Evolutionary conservation across 140 eudicot genomes (phyloP).

Genomic region (Bidens hawaiensis): DNA sequence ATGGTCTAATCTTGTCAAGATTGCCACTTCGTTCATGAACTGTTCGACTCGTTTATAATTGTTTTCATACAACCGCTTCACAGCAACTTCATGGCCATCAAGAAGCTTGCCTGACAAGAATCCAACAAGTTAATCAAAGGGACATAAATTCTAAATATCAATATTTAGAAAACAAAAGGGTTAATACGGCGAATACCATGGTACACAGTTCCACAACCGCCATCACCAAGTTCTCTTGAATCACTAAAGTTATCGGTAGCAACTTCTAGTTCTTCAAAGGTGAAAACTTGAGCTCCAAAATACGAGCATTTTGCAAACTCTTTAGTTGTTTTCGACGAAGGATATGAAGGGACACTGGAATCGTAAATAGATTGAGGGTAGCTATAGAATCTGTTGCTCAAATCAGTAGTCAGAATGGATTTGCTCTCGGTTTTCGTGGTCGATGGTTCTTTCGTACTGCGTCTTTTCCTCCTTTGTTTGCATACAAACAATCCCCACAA

Average conservation of each 20-base stretch:
- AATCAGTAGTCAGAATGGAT: constrained; percentile 27
- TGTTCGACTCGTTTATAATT: constrained; percentile 77
- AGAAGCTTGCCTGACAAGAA: constrained; percentile 48
- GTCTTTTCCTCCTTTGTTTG: constrained; percentile 33
- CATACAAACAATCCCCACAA: constrained; percentile 30
- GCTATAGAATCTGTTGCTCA: constrained; percentile 25
- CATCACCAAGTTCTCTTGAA: constrained; percentile 75
- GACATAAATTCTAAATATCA: neutral
- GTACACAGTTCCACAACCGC: constrained; percentile 82
- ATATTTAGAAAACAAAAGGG: neutral
- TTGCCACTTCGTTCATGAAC: constrained; percentile 78
- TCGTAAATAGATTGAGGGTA: constrained; percentile 36
- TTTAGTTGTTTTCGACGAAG: constrained; percentile 46
- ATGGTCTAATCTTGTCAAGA: constrained; percentile 55
- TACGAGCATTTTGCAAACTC: constrained; percentile 44
- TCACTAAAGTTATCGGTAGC: constrained; percentile 68
- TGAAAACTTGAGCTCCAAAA: constrained; percentile 70
- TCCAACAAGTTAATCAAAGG: neutral
- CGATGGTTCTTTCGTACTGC: constrained; percentile 22
- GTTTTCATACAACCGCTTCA: constrained; percentile 77
- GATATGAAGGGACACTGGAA: constrained; percentile 65
- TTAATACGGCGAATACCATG: constrained; percentile 75
- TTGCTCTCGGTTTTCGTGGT: constrained; percentile 31
- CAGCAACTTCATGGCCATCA: constrained; percentile 88
- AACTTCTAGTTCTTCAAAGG: constrained; percentile 57